Base-by-base conservation (phyloP, 2,329 filamentous ascomycete species). In the Aspergillus sp. region DNA sequence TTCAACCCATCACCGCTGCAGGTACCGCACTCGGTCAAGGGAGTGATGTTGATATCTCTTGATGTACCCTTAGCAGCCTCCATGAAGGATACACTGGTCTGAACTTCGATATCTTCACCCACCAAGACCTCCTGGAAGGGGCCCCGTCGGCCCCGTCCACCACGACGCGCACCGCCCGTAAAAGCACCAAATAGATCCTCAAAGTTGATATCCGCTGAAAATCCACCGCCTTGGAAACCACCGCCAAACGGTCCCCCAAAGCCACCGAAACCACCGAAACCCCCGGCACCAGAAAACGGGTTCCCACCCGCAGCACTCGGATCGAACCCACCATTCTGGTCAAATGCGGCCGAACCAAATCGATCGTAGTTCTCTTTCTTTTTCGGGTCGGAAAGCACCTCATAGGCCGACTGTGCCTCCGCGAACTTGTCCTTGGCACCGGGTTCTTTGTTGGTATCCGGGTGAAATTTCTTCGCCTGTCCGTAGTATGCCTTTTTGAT, bases 401-500 rank as follows among this genome's bases (percentile, higher is more conserved):
- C 93, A 70, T 98, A 98, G 27, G 93, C 88, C 30, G 86, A 81
- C 68, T 98, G 93, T 46, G 94, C 88, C 57, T 96, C 91, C 53
- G 84, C 80, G 61, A 98, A 98, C 60, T 86, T 91, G 59, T 97
- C 93, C 66, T 97, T 97, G 33, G 93, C 90, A n/a, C 75, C 78
- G 2, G 87, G 68, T 57, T 97, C 93, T 68, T 97, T 97, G 76
- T 97, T 98, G 33, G 93, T 97, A 66, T 98, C 93, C 6, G 93
- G 93, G 61, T 98, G 93, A 65, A 82, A 98, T 64, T 97, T 98
- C 71, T 98, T 98, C 19, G 93, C 93, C 49, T 97, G 76, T 43
- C 90, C 88, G 65, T 98, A 98, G 74, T 98, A 98, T 3, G 93
- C 90, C 68, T 96, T 97, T 67, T 98, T 98, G 66, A 98, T 97